phyloP scores from a whole-genome alignment of 2,329 filamentous ascomycete genomes.

The Penicillium rolfsii region DNA sequence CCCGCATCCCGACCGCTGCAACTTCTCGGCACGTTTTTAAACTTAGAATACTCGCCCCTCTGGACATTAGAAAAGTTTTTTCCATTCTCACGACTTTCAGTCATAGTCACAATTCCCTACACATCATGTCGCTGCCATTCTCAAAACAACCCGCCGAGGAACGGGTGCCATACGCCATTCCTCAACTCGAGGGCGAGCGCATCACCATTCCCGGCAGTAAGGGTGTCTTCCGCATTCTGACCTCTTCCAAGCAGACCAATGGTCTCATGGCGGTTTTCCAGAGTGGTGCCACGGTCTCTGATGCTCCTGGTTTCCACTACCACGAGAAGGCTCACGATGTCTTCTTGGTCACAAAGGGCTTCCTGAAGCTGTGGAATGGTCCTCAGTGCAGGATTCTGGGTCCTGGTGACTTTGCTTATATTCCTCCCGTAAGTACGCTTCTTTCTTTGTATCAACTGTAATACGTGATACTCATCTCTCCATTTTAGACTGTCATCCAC shows the following conservation, averaged over 20 bases:
- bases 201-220: slow-evolving; percentile 58
- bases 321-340: slow-evolving; percentile 62
- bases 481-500: slow-evolving; percentile 53
- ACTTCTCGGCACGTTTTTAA: slow-evolving; percentile 12
- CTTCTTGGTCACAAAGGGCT: slow-evolving; percentile 60
- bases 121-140: slow-evolving; percentile 31
- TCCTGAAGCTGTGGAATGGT: slow-evolving; percentile 61
- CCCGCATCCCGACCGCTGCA: slow-evolving; percentile 19
- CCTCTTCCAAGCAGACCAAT: slow-evolving; percentile 57
- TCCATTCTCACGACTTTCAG: neutral
- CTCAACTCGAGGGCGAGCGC: slow-evolving; percentile 56
- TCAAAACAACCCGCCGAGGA: slow-evolving; percentile 42
- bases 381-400: slow-evolving; percentile 58
- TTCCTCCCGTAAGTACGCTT: slow-evolving; percentile 54
- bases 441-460: neutral
- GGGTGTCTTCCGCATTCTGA: slow-evolving; percentile 55
- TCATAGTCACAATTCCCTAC: neutral
- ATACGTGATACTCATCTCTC: neutral
- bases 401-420: slow-evolving; percentile 61
- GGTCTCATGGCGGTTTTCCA: slow-evolving; percentile 57
- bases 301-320: slow-evolving; percentile 57
- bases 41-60: neutral
- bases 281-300: slow-evolving; percentile 50
- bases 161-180: slow-evolving; percentile 51
- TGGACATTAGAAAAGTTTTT: neutral